A percentile compares a stretch with the other conserved stretches of the same genome.
phyloP scores from a whole-genome alignment of 768 basidiomycete species.

The Ramaria rubella region DNA sequence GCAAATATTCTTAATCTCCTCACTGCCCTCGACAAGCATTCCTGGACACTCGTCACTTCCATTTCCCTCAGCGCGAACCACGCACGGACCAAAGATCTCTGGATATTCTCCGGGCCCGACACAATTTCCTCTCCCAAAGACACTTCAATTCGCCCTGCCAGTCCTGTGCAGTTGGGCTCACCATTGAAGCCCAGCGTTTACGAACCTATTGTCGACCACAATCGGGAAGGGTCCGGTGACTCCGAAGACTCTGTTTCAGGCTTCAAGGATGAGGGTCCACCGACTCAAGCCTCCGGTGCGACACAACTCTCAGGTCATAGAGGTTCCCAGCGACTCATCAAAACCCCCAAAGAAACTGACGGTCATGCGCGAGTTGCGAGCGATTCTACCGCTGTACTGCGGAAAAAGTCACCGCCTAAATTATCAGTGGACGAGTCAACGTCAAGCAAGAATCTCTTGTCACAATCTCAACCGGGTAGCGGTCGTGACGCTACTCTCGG shows the following conservation, averaged over 20 bases:
- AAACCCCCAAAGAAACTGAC: no score
- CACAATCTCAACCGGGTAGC: background rate
- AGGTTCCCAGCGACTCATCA: background rate
- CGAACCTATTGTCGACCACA: slow-evolving; percentile 15
- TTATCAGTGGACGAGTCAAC: background rate
- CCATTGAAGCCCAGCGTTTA: slow-evolving; percentile 12
- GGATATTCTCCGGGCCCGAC: slow-evolving; percentile 62
- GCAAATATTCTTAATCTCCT: slow-evolving; percentile 64
- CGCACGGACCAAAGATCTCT: slow-evolving; percentile 69
- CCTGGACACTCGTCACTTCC: slow-evolving; percentile 62
- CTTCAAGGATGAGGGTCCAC: no score
- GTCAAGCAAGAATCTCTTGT: background rate
- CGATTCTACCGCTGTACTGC: background rate
- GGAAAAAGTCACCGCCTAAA: background rate
- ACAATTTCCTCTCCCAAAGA: background rate
- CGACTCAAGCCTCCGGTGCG: background rate
- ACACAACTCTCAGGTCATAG: background rate
- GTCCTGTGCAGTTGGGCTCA: background rate
- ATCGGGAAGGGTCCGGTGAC: background rate
- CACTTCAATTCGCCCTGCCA: background rate
- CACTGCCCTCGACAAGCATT: slow-evolving; percentile 57
- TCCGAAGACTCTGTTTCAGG: slow-evolving; percentile 8
- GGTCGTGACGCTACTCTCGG: background rate
- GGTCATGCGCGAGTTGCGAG: background rate
- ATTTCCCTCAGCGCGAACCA: slow-evolving; percentile 57